phyloP scores from a whole-genome alignment of 2,329 filamentous ascomycete genomes.

The Neopestalotiopsis sp. region DNA sequence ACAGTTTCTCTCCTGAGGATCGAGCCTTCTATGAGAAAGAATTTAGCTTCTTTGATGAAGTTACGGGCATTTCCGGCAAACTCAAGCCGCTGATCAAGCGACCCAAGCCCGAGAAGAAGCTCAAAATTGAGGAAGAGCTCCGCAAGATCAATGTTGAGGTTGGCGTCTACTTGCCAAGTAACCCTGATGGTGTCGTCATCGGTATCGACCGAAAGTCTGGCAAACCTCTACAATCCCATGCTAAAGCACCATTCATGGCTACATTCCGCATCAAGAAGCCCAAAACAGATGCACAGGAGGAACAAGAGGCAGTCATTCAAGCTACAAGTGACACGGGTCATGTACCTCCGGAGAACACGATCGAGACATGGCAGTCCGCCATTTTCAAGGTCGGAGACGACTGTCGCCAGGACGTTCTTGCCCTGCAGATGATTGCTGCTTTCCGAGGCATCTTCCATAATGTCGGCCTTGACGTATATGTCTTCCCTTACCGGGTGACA shows the following conservation, averaged over 20 bases:
- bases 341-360: slow-evolving; percentile 56
- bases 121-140: slow-evolving; percentile 98
- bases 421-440: slow-evolving; percentile 95
- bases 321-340: slow-evolving; percentile 48
- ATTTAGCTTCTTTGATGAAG: slow-evolving; percentile 97
- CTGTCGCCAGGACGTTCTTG: slow-evolving; percentile 94
- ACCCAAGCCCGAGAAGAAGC: slow-evolving; percentile 95
- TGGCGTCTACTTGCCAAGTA: slow-evolving; percentile 95
- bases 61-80: slow-evolving; percentile 94
- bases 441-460: slow-evolving; percentile 97
- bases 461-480: slow-evolving; percentile 93
- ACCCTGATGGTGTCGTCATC: slow-evolving; percentile 95
- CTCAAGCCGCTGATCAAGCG: slow-evolving; percentile 91
- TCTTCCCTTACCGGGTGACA: slow-evolving; percentile 96
- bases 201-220: slow-evolving; percentile 98
- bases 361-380: slow-evolving; percentile 98
- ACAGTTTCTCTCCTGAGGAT: slow-evolving; percentile 80
- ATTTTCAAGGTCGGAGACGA: slow-evolving; percentile 99
- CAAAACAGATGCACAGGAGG: slow-evolving; percentile 56
- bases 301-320: slow-evolving; percentile 57
- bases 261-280: slow-evolving; percentile 96
- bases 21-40: slow-evolving; percentile 90
- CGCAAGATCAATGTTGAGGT: slow-evolving; percentile 97
- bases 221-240: slow-evolving; percentile 96
- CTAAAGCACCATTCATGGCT: slow-evolving; percentile 98